Conservation (phyloP, 1,139 yeast species). For the Kodamaea alishanica region DNA sequence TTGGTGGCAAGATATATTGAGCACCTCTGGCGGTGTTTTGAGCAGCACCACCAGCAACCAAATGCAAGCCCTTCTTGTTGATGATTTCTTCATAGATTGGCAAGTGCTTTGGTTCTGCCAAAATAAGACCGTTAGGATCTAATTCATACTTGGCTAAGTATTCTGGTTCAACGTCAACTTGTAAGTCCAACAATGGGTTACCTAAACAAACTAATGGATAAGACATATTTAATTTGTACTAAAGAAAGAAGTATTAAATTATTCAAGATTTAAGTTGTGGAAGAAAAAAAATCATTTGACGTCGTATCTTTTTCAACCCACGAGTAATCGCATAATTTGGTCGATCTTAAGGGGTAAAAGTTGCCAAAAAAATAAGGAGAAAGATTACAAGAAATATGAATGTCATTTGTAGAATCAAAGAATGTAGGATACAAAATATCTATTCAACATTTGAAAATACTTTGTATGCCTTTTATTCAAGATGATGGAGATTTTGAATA, state of each 20-base stretch:
- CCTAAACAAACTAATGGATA: conserved; percentile 48
- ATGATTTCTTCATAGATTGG: conserved; percentile 81
- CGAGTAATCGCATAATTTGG: not conserved
- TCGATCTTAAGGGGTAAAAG: not conserved
- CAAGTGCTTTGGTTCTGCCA: conserved; percentile 84
- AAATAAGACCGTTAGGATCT: conserved; percentile 91
- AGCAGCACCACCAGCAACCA: conserved; percentile 98
- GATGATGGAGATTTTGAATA: too few species aligned
- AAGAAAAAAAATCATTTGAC: not conserved
- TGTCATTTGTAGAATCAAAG: too few species aligned
- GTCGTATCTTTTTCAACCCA: too few species aligned
- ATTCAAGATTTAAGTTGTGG: not conserved
- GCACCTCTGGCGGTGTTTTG: conserved; percentile 99
- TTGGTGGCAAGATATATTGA: conserved; percentile 78
- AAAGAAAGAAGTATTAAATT: conserved; percentile 1
- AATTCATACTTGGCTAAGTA: conserved; percentile 77
- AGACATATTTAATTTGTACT: conserved; percentile 25
- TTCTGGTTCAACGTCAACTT: conserved; percentile 67
- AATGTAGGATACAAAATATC: too few species aligned
- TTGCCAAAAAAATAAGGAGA: too few species aligned
- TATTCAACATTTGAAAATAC: too few species aligned
- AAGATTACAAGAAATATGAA: too few species aligned
- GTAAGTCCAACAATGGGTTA: conserved; percentile 80
- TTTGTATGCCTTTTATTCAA: too few species aligned
- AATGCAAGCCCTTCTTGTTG: conserved; percentile 55